Base-by-base conservation (phyloP, 2,329 filamentous ascomycete species). In the Ophiostoma tasmaniense region DNA sequence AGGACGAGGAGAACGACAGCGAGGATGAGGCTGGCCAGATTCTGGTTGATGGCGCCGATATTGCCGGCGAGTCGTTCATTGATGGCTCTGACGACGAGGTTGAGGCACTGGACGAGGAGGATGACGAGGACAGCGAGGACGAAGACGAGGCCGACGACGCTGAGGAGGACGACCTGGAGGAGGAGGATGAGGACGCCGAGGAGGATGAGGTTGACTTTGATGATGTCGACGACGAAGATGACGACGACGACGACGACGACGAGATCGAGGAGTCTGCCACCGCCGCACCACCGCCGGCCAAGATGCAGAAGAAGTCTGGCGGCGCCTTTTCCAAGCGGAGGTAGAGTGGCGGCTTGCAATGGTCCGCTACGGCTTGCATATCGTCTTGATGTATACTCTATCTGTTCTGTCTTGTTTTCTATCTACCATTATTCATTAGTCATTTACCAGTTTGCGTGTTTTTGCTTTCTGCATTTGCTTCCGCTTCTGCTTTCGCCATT, bases 111-210 rank as follows among this genome's bases (percentile, higher is more conserved):
- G 96, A 65, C 22, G 64, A 65, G 64, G 64, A 65, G 3, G 64
- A 65, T 62, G 66, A 70, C n/a, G 33, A 66, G 1, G 64, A 62
- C 28, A 83, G 71, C 4, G 71, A 71, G 14, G 66, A 68, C 20
- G 67, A 65, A 13, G 55, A 69, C 2, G 64, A 66, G 6, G 83
- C 80, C 2, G 81, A 81, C 2, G 80, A 86, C 3, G 85, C 90
- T 8, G 88, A 89, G 52, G 89, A 92, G 72, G 87, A 87, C n/a
- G 87, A 84, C 25, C 84, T 96, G 4, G 89, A 97, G 67, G 97
- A 95, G 76, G 91, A 97, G 1, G 93, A 97, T 77, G 93, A 91
- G 0, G 85, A 93, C 74, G 88, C 90, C 37, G 85, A 88, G 37
- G 85, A 88, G 39, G 71, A 71, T 30, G 68, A 66, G 2, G 67